A percentile compares a stretch with the other conserved stretches of the same genome.
Evolutionary conservation across 371 early-diverging fungal genomes (phyloP).

Genomic region (Sporodiniella umbellata): DNA sequence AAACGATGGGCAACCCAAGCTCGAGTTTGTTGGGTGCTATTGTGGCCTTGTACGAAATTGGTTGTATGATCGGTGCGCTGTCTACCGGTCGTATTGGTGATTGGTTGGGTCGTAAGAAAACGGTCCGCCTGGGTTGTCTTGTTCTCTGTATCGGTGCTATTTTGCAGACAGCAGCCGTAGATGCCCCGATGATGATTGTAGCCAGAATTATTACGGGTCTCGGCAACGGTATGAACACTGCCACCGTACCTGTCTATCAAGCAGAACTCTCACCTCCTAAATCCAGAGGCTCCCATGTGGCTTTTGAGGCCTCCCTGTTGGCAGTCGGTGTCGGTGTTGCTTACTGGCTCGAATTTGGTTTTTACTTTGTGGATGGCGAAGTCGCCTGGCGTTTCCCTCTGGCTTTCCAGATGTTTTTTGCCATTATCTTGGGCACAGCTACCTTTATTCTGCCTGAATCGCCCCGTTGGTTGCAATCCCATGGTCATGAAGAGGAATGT

Average conservation of each 20-base stretch:
- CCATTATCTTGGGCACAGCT: conserved; percentile 15
- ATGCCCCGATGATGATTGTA: conserved; percentile 27
- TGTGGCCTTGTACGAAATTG: conserved; percentile 39
- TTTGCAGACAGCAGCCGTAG: conserved; percentile 36
- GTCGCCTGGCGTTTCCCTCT: conserved; percentile 43
- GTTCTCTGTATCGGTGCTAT: conserved; percentile 36
- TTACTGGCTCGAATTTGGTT: conserved; percentile 46
- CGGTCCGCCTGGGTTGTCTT: conserved; percentile 29
- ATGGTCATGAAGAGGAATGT: conserved; percentile 42
- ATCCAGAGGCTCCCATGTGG: conserved; percentile 43
- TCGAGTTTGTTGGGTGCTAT: conserved; percentile 17
- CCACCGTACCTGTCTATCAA: conserved; percentile 41
- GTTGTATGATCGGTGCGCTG: conserved; percentile 36
- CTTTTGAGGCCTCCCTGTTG: conserved; percentile 33
- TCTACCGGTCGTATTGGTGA: conserved; percentile 42
- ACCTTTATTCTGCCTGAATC: conserved; percentile 25
- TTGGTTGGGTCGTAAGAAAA: conserved; percentile 35
- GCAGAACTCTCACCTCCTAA: conserved; percentile 72
- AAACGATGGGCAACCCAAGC: conserved; percentile 33
- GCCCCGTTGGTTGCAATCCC: conserved; percentile 51
- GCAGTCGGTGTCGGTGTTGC: conserved; percentile 35
- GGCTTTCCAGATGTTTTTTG: conserved; percentile 30
- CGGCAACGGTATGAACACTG: conserved; percentile 44
- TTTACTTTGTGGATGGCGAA: conserved; percentile 29
- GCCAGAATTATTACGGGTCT: conserved; percentile 39